Evolutionary conservation across 352 stramenopile species (phyloP), one percentile per base, ranked within the genome.

Genomic region (Phytophthora citricola): DNA sequence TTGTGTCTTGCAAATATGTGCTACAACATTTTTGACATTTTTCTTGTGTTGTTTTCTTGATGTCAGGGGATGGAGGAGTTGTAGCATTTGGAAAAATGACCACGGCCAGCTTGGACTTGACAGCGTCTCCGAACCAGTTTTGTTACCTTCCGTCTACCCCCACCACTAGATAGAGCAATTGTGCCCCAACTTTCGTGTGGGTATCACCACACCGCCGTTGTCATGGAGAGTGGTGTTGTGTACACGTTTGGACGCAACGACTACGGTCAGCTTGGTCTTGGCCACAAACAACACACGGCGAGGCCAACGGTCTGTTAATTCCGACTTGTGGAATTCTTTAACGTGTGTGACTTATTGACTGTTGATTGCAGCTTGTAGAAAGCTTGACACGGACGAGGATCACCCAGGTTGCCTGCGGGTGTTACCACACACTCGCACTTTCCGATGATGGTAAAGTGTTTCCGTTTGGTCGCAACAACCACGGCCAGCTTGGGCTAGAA

Each of bases 401-500:
- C 48, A 67, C 83, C n/a, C 79, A 92, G 32, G 80, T 94, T 17
- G 79, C 88, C 26, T 96, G 88, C 27, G 90, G 90, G 17, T 94
- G 87, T 66, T 96, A 95, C 49, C 90, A 97, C 72, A 97, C 85
- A 22, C 76, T 97, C 10, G 60, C 79, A 3, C 81, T 96, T 29
- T 92, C 84, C 14, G 84, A 93, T n/a, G 81, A 94, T 31, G 90
- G 88, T 8, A 91, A 90, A 63, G 88, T 97, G 39, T 95, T 93
- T 55, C 93, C 97, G 17, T 98, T 97, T 70, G 94, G 94, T 22
- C 77, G 93, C 31, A 98, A 98, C 67, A 97, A 98, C 57, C 93
- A 98, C 69, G 94, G 94, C 1, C 94, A 98, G 41, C 79, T 98
- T 34, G 93, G 92, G 1, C 70, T 93, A 11, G 82, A 92, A 46